Evolutionary conservation across 1,139 yeast species (phyloP).

Genomic region (Protomyces gravidus): DNA sequence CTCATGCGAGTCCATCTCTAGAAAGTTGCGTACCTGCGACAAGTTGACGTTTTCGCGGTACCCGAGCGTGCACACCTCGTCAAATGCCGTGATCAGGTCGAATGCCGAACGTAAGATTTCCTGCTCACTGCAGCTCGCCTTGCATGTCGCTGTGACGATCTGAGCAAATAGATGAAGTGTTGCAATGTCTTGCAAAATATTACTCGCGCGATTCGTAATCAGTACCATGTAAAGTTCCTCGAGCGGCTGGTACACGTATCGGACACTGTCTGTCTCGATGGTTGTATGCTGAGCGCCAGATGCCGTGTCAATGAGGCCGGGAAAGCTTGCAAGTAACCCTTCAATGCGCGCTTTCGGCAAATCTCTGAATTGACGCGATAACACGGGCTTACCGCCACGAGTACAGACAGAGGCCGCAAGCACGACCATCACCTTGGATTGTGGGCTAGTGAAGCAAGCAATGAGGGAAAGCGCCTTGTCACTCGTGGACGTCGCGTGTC

Average conservation of each 20-base stretch:
- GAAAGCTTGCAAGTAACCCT: constrained; percentile 79
- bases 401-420: constrained; percentile 95
- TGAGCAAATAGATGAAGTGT: constrained; percentile 83
- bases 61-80: constrained; percentile 86
- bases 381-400: constrained; percentile 86
- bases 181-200: constrained; percentile 90
- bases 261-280: constrained; percentile 85
- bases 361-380: constrained; percentile 89
- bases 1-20: constrained; percentile 98
- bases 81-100: constrained; percentile 86
- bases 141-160: constrained; percentile 69
- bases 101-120: constrained; percentile 82
- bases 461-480: no score
- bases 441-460: no score
- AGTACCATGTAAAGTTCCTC: constrained; percentile 90
- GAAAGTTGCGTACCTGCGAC: constrained; percentile 78
- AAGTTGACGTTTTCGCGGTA: constrained; percentile 81
- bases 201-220: constrained; percentile 85
- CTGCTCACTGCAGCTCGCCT: constrained; percentile 63
- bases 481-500: not conserved
- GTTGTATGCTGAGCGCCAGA: constrained; percentile 82
- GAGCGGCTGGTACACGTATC: constrained; percentile 93
- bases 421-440: constrained; percentile 58
- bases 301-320: constrained; percentile 65
- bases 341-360: constrained; percentile 74